phyloP scores from a whole-genome alignment of 164 flowering plant genomes.

The Litsea cubeba region DNA sequence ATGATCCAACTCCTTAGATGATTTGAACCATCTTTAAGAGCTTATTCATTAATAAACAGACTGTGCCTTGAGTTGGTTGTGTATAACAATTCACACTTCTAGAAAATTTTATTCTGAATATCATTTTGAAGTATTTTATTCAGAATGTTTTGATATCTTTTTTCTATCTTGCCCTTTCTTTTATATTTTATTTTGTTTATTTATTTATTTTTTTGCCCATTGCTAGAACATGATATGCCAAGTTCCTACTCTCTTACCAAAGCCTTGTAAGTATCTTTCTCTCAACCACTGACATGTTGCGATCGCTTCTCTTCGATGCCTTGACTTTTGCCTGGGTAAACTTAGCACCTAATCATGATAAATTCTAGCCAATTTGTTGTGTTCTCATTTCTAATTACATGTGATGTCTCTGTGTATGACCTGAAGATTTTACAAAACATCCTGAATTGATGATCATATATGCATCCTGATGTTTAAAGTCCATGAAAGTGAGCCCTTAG shows the following conservation, averaged over 20 bases:
- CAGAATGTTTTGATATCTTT: too few species aligned
- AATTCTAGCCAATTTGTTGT: neutral
- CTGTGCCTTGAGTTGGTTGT: too few species aligned
- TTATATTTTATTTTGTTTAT: too few species aligned
- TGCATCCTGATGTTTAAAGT: neutral
- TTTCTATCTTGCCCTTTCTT: too few species aligned
- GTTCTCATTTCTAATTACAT: neutral
- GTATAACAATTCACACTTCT: neutral
- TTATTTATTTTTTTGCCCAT: neutral
- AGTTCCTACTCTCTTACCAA: constrained; percentile 9
- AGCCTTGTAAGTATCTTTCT: constrained; percentile 25
- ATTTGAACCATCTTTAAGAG: too few species aligned
- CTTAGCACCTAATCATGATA: neutral
- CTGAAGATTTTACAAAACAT: neutral
- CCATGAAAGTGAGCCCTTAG: too few species aligned
- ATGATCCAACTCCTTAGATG: too few species aligned
- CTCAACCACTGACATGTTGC: neutral
- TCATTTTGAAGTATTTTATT: neutral
- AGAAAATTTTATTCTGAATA: neutral
- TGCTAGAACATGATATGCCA: constrained; percentile 14
- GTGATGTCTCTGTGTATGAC: neutral
- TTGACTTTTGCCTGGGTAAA: too few species aligned
- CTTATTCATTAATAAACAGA: too few species aligned
- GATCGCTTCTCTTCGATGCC: neutral
- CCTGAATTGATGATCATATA: neutral